phyloP scores from a whole-genome alignment of 176 grass and related monocot genomes.

The Urochloa ruziziensis region DNA sequence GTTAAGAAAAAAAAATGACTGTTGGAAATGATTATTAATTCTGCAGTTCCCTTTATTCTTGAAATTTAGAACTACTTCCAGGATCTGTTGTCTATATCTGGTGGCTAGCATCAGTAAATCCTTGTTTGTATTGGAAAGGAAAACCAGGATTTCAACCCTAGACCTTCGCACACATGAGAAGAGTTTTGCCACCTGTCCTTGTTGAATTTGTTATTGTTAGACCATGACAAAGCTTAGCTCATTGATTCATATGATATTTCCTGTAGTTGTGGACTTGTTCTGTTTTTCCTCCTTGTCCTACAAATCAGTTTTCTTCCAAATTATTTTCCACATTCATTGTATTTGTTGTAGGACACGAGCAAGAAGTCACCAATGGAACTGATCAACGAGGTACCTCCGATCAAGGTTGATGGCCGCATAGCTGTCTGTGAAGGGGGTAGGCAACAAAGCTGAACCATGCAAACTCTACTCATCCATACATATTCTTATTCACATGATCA shows the following conservation, averaged over 20 bases:
- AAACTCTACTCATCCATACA: not conserved
- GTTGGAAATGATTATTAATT: not conserved
- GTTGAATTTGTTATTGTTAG: not conserved
- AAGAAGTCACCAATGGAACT: conserved; percentile 99
- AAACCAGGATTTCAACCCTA: not conserved
- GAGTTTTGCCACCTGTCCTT: not conserved
- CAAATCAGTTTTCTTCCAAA: conserved; percentile 11
- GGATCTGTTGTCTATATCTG: conserved; percentile 1
- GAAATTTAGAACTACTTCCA: not conserved
- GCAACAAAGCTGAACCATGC: not conserved
- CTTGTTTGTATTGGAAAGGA: not conserved
- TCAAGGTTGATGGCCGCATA: conserved; percentile 85
- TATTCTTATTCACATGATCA: not conserved
- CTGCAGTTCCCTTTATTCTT: not conserved
- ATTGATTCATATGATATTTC: not conserved
- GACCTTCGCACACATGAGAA: not conserved
- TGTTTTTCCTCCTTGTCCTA: not conserved
- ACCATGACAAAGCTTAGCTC: conserved; percentile 18
- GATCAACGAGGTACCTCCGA: conserved; percentile 77
- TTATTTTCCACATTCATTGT: not conserved
- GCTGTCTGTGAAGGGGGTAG: conserved; percentile 90
- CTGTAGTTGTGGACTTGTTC: not conserved
- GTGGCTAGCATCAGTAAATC: not conserved
- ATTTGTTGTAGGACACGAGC: conserved; percentile 64
- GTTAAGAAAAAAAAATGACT: not conserved